Conservation (phyloP, 2,329 filamentous ascomycete species). For the Aschersonia sp. region DNA sequence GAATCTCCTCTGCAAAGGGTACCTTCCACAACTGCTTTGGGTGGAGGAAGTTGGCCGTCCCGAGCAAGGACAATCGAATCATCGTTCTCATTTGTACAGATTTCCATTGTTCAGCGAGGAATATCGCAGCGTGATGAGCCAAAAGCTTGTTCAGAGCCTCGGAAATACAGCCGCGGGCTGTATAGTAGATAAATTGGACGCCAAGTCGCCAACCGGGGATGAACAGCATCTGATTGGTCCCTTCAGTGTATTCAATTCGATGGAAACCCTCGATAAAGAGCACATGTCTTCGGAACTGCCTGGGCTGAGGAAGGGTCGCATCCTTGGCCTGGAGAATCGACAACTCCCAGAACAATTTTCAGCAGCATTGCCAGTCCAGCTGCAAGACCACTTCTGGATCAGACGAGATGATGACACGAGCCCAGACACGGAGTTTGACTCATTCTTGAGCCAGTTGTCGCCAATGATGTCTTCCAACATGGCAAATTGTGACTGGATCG, state of each 20-base stretch:
- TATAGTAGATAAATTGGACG: background rate
- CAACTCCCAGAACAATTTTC: background rate
- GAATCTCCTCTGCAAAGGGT: conserved; percentile 22
- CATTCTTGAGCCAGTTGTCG: too few species aligned
- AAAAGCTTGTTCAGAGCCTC: conserved; percentile 2
- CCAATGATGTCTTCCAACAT: background rate
- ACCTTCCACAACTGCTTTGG: conserved; percentile 20
- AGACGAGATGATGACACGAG: too few species aligned
- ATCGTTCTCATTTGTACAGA: conserved; percentile 18
- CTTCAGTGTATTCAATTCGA: background rate
- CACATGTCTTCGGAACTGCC: too few species aligned
- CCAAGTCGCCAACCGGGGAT: background rate
- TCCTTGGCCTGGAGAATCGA: too few species aligned
- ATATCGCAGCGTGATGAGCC: conserved; percentile 17
- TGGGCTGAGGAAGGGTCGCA: too few species aligned
- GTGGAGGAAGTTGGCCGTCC: conserved; percentile 7
- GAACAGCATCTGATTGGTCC: background rate
- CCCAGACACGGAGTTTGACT: too few species aligned
- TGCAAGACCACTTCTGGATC: background rate
- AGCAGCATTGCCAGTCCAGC: background rate
- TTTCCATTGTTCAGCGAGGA: conserved; percentile 26
- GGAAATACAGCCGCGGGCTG: background rate
- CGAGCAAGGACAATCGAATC: conserved; percentile 9
- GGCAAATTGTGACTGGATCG: background rate
- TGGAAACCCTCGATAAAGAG: background rate